These are phyloP conservation scores for Phylloporus arenicola DNA, from an alignment of 768 basidiomycete genomes.

Conservation along the genomic window DNA sequence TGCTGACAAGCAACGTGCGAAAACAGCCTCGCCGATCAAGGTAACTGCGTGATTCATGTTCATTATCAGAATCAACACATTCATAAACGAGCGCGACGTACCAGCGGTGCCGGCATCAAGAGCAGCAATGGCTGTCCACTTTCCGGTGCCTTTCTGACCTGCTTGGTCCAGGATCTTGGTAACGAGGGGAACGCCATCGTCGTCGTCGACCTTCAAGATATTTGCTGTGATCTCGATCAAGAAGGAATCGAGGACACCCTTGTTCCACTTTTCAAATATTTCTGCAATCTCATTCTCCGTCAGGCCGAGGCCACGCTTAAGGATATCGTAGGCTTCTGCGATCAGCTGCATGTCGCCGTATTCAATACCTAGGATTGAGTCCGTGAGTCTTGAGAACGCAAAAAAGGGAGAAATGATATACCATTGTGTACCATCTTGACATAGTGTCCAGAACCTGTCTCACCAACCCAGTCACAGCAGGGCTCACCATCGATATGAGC, in stretches of 20 bases:
- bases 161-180: slow-evolving; percentile 93
- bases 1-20: slow-evolving; percentile 95
- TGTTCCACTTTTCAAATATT: slow-evolving; percentile 95
- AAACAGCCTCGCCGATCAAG: slow-evolving; percentile 98
- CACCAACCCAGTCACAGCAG: slow-evolving; percentile 99
- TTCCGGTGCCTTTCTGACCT: slow-evolving; percentile 98
- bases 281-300: slow-evolving; percentile 85
- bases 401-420: slow-evolving; percentile 28
- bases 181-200: slow-evolving; percentile 87
- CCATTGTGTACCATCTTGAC: slow-evolving; percentile 99
- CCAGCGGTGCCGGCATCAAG: slow-evolving; percentile 88
- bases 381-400: slow-evolving; percentile 4
- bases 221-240: slow-evolving; percentile 97
- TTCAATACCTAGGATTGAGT: slow-evolving; percentile 73
- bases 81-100: slow-evolving; percentile 31
- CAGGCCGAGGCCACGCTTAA: slow-evolving; percentile 91
- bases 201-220: slow-evolving; percentile 95
- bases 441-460: slow-evolving; percentile 93
- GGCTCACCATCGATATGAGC: slow-evolving; percentile 94
- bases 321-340: slow-evolving; percentile 97
- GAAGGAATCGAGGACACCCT: slow-evolving; percentile 98
- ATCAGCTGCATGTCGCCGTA: slow-evolving; percentile 99
- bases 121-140: slow-evolving; percentile 98
- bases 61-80: slow-evolving; percentile 6
- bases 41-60: slow-evolving; percentile 57